Evolutionary conservation across 768 basidiomycete genomes (phyloP), one percentile per base, ranked within the genome.

Genomic region (Collybiopsis confluens): DNA sequence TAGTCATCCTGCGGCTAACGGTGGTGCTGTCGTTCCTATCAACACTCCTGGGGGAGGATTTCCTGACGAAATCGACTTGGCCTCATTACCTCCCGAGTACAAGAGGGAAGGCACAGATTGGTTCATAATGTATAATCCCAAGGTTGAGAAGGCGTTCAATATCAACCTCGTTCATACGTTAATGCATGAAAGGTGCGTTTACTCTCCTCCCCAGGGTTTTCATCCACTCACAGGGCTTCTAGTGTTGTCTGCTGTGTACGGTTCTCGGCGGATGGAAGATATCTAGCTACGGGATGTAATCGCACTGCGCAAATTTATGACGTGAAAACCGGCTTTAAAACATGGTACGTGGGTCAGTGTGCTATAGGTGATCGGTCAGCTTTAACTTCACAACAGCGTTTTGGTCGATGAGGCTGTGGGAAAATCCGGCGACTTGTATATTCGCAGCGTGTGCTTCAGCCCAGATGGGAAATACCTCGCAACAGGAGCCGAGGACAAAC

Each of bases 301-400:
- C 80, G 92, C 38, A 92, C 92, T 0, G 92, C 94, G 18, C 94
- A 97, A 68, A 94, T 98, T 54, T 98, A 90, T 66, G 92, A 98
- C 65, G 89, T 88, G 24, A 89, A 89, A 70, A 88, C 90, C 0
- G 95, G 95, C 6, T 67, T 64, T 0, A 92, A 91, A 71, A 86
- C 86, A 27, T 93, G 88, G 94, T 93, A 15, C 30, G 47, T 48
- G 18, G 10, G 47, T 5, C 35, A 33, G 18, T 26, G 26, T 45
- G 45, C 10, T 20, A 13, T 13, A 37, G n/a, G 24, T 3, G 35
- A 47, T 21, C 13, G 3, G 4, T 18, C 9, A 13, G 21, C 40
- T 36, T 35, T 2, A 50, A 35, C 23, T 41, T 54, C 43, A 20
- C 44, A 21, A 23, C 59, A 87, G 85, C 53, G 79, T 85, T 2